Evolutionary conservation across 208 protist species (phyloP), one percentile per base, ranked within the genome.

Genomic region (Trypanosoma conorhini): DNA sequence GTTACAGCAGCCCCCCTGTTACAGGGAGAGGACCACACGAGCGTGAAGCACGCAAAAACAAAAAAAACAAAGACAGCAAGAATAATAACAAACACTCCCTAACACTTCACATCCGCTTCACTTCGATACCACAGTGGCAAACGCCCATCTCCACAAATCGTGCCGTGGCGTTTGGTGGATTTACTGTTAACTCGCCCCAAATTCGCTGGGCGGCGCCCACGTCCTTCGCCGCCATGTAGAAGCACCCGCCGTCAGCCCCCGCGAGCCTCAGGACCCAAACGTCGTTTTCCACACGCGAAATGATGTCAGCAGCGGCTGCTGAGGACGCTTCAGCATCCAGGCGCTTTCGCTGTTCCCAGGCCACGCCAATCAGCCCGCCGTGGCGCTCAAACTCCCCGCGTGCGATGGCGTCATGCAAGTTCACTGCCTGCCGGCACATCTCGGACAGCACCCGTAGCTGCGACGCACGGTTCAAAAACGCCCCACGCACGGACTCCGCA

Each of bases 171-270:
- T 87, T 87, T 15, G 78, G 78, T 42, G 80, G 80, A 59, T 74
- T 57, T 40, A 28, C 60, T 30, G 61, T 80, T 46, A 86, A 62
- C 26, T 81, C 56, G 38, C 69, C 63, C n/a, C 79, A 74, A 17
- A 92, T 81, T 31, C 51, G 57, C 24, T 63, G 74, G 26, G 80
- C 78, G 33, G 67, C 73, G 50, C 60, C 57, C 56, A 76, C 65
- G 30, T 86, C 74, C 65, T 85, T 93, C 17, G 87, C 78, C 19
- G 87, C 71, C 59, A 90, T 79, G 69, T 83, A 83, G 51, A 93
- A 59, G 70, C 86, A 93, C 26, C 87, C 87, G 3, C 84, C 87
- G 28, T 84, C 87, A n/a, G 87, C 84, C 0, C 87, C 85, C 1
- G 80, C 62, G 52, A 93, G 74, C 56, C 77, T 74, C 21, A 78